These are phyloP conservation scores for Vicia villosa DNA, from an alignment of 306 rosid genomes.

Conservation along the genomic window DNA sequence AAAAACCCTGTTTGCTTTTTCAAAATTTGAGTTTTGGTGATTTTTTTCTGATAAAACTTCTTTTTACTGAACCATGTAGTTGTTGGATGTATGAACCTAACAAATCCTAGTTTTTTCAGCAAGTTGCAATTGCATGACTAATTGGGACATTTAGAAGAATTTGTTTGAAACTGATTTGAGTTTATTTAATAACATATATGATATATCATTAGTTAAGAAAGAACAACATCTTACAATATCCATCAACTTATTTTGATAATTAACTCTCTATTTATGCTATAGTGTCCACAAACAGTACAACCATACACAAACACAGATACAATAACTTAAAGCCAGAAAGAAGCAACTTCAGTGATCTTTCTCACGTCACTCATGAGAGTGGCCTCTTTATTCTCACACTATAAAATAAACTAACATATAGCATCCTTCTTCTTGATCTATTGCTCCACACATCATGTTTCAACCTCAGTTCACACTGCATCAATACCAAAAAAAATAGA, in stretches of 20 bases:
- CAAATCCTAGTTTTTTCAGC: neutral
- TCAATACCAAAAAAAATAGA: neutral
- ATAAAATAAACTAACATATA: slow-evolving; percentile 12
- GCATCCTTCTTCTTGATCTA: neutral
- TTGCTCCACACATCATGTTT: slow-evolving; percentile 8
- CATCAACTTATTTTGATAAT: neutral
- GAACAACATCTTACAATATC: neutral
- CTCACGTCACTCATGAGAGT: slow-evolving; percentile 19
- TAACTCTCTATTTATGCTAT: neutral
- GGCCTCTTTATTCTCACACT: slow-evolving; percentile 23
- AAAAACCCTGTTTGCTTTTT: neutral
- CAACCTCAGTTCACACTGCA: slow-evolving; percentile 50
- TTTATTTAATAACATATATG: neutral
- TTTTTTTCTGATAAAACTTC: neutral
- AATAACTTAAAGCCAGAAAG: neutral
- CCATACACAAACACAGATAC: neutral
- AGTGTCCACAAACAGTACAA: neutral
- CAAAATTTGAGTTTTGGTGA: neutral
- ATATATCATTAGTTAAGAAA: neutral
- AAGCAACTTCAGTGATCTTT: neutral
- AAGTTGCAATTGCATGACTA: neutral
- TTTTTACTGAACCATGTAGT: neutral
- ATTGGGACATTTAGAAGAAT: neutral
- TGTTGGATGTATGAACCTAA: neutral
- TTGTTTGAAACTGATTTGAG: neutral